Evolutionary conservation across 1,139 yeast genomes (phyloP), one percentile per base, ranked within the genome.

Genomic region (Suhomyces bribrorum): DNA sequence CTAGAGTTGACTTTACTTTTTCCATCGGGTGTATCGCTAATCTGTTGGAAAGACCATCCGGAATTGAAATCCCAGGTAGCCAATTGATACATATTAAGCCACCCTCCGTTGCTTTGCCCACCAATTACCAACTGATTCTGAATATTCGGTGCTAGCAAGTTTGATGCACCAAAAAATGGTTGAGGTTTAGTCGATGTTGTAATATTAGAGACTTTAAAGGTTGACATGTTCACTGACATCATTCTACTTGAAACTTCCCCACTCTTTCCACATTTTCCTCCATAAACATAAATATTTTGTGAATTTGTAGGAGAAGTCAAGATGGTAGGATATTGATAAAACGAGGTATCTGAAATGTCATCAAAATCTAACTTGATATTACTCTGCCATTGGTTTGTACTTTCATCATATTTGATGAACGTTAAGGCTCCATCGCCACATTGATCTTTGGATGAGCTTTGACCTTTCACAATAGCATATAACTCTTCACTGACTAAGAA

Each of bases 51-150:
- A 3, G 80, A 67, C 87, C 87, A 81, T 0, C 77, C 77, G 2
- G 82, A 62, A 34, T 65, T 66, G 40, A 73, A 74, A 45, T 76
- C 77, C 82, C 83, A 80, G 2, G 78, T 51, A 0, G 86, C 85
- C 5, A 79, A 55, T 54, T 81, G 86, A 48, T 69, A 69, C 76
- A 81, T 71, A 39, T 76, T 71, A 25, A 81, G 74, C 83, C 85
- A 79, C 0, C 83, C 83, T 7, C 61, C 53, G 4, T 57, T 48
- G 0, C 83, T 70, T 34, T 63, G 62, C 4, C 87, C 87, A 1
- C 86, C 86, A 25, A 81, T 58, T 0, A 71, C 56, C 32, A 72
- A 50, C 45, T 65, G 74, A 13, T 59, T 57, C 37, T 61, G 67
- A 1, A 73, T 64, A 26, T 60, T 53, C 17, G 77, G 76, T 0